Evolutionary conservation across 192 early-diverging fungal species (phyloP).

Genomic region (Diversispora epigaea): DNA sequence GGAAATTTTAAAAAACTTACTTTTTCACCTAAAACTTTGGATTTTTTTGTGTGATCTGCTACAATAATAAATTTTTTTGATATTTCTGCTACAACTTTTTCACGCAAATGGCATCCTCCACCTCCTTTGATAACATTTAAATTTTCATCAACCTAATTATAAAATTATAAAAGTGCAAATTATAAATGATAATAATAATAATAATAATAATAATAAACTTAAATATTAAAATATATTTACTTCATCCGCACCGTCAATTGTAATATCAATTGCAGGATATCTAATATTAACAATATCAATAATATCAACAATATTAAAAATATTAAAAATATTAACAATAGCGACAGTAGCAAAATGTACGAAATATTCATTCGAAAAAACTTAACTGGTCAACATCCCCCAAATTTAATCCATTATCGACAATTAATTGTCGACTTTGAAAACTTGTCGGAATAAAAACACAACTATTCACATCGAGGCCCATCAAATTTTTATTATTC

Average conservation of each 20-base stretch:
- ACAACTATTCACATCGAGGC: neutral
- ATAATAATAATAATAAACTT: neutral
- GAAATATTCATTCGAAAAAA: no score
- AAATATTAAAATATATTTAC: slow-evolving; percentile 35
- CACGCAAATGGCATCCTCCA: slow-evolving; percentile 90
- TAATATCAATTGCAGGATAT: slow-evolving; percentile 77
- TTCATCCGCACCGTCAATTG: slow-evolving; percentile 92
- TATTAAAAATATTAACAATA: neutral
- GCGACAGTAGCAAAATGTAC: no score
- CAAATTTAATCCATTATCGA: slow-evolving; percentile 78
- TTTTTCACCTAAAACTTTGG: slow-evolving; percentile 66
- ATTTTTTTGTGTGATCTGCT: slow-evolving; percentile 90
- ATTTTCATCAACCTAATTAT: no score
- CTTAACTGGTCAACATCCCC: slow-evolving; percentile 67
- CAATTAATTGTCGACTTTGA: slow-evolving; percentile 81
- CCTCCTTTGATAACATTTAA: slow-evolving; percentile 97
- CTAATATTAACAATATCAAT: slow-evolving; percentile 36
- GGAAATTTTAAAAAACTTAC: no score
- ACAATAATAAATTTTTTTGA: slow-evolving; percentile 84
- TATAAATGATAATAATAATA: neutral
- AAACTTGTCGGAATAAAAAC: slow-evolving; percentile 92
- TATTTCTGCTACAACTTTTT: slow-evolving; percentile 88
- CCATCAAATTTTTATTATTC: neutral
- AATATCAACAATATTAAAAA: neutral
- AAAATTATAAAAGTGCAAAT: no score